Base-by-base conservation (phyloP, 352 stramenopile genomes). In the Pythium volutum region DNA sequence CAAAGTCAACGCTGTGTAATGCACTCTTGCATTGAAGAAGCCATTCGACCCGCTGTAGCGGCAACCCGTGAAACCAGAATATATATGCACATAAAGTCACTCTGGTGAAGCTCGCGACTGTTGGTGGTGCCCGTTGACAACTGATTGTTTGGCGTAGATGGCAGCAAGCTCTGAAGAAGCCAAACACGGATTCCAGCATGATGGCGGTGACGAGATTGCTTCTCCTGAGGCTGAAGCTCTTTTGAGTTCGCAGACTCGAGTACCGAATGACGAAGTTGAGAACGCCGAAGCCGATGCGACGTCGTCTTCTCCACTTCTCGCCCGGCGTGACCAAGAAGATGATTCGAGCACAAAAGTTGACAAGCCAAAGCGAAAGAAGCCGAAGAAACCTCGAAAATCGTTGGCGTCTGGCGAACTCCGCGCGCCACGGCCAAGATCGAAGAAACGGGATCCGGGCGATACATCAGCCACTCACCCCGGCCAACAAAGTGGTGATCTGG, bases 1-100 rank as follows among this genome's bases (percentile, higher is more conserved):
- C 74, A 4, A 79, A 77, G 52, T 91, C 84, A 15, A 85, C 79
- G 4, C 62, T 93, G 41, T 91, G 84, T n/a, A 64, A 65, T n/a
- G 75, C 79, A 6, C 52, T 76, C 23, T 57, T 84, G 26, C 59
- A 69, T 34, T 73, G 41, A 56, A 10, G 11, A 22, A 3, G 8
- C 20, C 39, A 11, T 12, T 52, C 46, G 36, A 48, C 11, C 2
- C 31, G 14, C 12, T 5, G 50, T 39, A 58, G n/a, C 39, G 38
- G 29, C 42, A 10, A 15, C 26, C 4, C 34, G 18, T 33, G 55
- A 55, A 29, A 49, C 46, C 33, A 39, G 56, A 56, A 64, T 57
- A 64, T 29, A 64, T 39, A 43, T 56, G 22, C 45, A 42, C 38
- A 57, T 64, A 56, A 36, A 64, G 36, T 33, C 25, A 22, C 47